Evolutionary conservation across 768 basidiomycete species (phyloP).

Genomic region (Naganishia onofrii): DNA sequence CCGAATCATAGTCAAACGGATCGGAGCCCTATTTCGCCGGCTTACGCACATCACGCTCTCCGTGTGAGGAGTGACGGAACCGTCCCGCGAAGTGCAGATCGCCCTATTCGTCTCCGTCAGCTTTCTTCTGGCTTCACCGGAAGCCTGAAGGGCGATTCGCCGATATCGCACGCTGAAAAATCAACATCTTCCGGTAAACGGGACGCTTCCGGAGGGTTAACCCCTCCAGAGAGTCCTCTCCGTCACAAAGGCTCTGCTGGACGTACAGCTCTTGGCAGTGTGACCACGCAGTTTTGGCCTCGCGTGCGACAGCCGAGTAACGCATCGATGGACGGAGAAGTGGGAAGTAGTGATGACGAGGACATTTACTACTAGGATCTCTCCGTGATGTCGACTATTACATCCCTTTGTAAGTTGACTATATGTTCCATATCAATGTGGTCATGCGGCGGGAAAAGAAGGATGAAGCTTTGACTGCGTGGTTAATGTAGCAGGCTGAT

Average conservation of each 20-base stretch:
- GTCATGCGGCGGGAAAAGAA: neutral
- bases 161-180: neutral
- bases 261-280: neutral
- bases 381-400: neutral
- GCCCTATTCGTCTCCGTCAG: conserved; percentile 9
- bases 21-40: conserved; percentile 13
- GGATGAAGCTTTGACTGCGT: conserved; percentile 15
- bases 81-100: neutral
- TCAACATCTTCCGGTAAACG: neutral
- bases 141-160: neutral
- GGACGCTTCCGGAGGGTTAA: neutral
- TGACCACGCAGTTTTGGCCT: neutral
- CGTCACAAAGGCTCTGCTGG: neutral
- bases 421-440: neutral
- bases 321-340: conserved; percentile 10
- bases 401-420: neutral
- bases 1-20: neutral
- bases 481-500: neutral
- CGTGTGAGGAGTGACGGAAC: neutral
- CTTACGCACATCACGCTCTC: conserved; percentile 5
- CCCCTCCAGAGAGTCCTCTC: neutral
- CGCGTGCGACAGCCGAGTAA: neutral
- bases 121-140: neutral
- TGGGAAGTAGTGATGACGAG: conserved; percentile 16
- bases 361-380: neutral